A percentile compares a stretch with the other conserved stretches of the same genome.
These are phyloP conservation scores for Lentinus brumalis DNA, from an alignment of 768 basidiomycete species.

Conservation along the genomic window DNA sequence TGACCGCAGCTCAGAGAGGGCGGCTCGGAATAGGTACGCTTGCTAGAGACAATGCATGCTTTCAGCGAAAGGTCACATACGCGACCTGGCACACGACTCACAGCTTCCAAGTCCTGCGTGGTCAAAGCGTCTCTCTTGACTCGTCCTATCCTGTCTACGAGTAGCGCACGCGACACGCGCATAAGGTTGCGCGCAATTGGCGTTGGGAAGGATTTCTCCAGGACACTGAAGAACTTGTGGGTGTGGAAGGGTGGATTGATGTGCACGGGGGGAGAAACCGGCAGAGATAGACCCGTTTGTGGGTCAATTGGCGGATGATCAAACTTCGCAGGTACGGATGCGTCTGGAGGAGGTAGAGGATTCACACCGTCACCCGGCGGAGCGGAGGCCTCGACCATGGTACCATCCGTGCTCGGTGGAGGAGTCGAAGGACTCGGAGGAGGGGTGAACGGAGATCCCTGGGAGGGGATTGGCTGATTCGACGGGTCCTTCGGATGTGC, in stretches of 20 bases:
- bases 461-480: constrained; percentile 2
- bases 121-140: constrained; percentile 74
- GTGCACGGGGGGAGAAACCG: constrained; percentile 42
- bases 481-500: constrained; percentile 29
- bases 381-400: constrained; percentile 7
- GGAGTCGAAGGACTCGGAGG: constrained; percentile 6
- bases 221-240: constrained; percentile 68
- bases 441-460: neutral
- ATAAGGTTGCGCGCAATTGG: constrained; percentile 77
- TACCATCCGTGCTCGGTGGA: neutral
- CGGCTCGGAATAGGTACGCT: constrained; percentile 95
- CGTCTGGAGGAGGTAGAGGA: constrained; percentile 2
- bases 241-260: constrained; percentile 81
- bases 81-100: constrained; percentile 39
- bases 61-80: neutral
- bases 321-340: constrained; percentile 14
- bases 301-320: constrained; percentile 19
- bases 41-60: constrained; percentile 50
- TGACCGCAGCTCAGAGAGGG: constrained; percentile 84
- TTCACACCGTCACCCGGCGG: neutral
- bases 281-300: constrained; percentile 15
- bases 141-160: constrained; percentile 73
- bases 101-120: constrained; percentile 80
- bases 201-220: constrained; percentile 76
- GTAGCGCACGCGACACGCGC: constrained; percentile 79